A percentile compares a stretch with the other conserved stretches of the same genome.
Conservation (phyloP, 1,139 yeast genomes). For the Saccharomyces pastorianus region DNA sequence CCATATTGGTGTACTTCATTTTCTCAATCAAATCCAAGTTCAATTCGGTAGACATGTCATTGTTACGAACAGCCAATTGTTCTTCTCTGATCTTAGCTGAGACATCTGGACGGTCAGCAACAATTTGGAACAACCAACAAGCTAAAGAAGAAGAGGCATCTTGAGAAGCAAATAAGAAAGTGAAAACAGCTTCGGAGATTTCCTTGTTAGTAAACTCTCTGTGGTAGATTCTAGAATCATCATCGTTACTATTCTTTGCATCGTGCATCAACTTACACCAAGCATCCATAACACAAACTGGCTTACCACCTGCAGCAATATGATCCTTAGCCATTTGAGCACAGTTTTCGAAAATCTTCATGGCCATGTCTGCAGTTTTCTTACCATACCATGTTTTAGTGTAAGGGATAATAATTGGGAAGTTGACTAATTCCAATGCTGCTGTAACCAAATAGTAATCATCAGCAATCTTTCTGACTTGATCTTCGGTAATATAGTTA, state of each 20-base stretch:
- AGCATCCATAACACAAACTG: constrained; percentile 87
- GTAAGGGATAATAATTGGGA: constrained; percentile 91
- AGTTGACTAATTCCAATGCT: constrained; percentile 92
- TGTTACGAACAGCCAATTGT: constrained; percentile 73
- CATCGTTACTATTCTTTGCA: constrained; percentile 48
- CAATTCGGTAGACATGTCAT: constrained; percentile 57
- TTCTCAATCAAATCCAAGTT: constrained; percentile 66
- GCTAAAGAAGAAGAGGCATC: constrained; percentile 98
- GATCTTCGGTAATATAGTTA: constrained; percentile 83
- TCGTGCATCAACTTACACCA: constrained; percentile 85
- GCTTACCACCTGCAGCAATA: constrained; percentile 69
- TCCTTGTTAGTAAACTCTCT: constrained; percentile 86
- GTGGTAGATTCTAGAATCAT: constrained; percentile 46
- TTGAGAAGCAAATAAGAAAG: constrained; percentile 93
- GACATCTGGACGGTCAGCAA: constrained; percentile 92
- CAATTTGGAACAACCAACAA: constrained; percentile 95
- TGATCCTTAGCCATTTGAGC: constrained; percentile 78
- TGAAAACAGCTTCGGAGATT: constrained; percentile 91
- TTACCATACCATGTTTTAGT: constrained; percentile 98
- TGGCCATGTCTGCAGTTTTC: constrained; percentile 84
- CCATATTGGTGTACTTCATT: constrained; percentile 84
- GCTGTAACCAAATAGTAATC: constrained; percentile 87
- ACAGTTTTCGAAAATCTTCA: constrained; percentile 82
- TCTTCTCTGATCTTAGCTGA: constrained; percentile 79
- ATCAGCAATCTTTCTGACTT: constrained; percentile 79